A percentile compares a stretch with the other conserved stretches of the same genome.
phyloP scores from a whole-genome alignment of 129 eudicot species.

The Helianthus tuberosus region DNA sequence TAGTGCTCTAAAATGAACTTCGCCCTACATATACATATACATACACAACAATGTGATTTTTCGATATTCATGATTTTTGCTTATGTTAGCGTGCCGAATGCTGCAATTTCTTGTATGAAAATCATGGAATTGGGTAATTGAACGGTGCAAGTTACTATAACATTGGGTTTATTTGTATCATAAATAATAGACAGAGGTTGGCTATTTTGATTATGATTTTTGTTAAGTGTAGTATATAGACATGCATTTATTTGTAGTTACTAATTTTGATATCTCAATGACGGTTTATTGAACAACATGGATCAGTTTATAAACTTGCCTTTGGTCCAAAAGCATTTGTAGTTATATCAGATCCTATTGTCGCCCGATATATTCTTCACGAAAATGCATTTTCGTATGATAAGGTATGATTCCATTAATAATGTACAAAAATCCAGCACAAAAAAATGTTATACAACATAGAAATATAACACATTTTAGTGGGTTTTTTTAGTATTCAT shows the following conservation, averaged over 20 bases:
- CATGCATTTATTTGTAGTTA: no score
- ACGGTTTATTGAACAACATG: no score
- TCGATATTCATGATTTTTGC: not conserved
- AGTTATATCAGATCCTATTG: conserved; percentile 96
- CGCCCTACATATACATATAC: no score
- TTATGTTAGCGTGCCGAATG: not conserved
- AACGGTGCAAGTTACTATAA: not conserved
- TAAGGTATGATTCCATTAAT: conserved; percentile 73
- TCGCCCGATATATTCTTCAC: conserved; percentile 91
- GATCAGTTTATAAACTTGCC: conserved; percentile 94
- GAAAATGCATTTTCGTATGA: conserved; percentile 96
- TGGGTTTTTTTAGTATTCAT: no score
- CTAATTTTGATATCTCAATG: no score
- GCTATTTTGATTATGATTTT: conserved; percentile 26
- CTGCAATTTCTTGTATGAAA: not conserved
- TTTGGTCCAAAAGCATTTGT: conserved; percentile 99
- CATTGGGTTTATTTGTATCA: conserved; percentile 1
- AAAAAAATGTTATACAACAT: no score
- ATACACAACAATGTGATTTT: no score
- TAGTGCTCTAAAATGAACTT: no score
- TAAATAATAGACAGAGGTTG: conserved; percentile 3
- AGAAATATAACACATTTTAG: no score
- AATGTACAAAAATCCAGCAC: no score
- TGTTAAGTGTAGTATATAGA: no score
- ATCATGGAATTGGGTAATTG: not conserved